phyloP scores from a whole-genome alignment of 768 basidiomycete species.

The Calocybe cyanea region DNA sequence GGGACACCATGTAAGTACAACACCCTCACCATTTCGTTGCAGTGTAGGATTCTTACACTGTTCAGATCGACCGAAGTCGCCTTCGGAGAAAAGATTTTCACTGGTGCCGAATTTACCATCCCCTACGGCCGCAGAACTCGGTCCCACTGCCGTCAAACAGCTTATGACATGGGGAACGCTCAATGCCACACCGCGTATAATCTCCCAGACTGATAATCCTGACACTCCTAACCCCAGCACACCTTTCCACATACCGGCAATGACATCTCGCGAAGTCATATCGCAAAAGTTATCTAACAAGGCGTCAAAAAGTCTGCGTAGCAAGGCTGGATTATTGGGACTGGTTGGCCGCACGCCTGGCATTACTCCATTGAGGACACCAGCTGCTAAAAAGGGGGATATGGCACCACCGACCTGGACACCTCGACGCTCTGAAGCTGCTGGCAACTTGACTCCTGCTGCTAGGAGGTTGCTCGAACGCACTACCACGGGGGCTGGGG shows the following conservation, averaged over 20 bases:
- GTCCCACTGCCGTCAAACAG: slow-evolving; percentile 80
- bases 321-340: slow-evolving; percentile 65
- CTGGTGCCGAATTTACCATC: slow-evolving; percentile 87
- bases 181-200: slow-evolving; percentile 84
- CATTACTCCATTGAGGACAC: slow-evolving; percentile 27
- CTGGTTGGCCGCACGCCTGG: slow-evolving; percentile 35
- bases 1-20: slow-evolving; percentile 79
- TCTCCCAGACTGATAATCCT: slow-evolving; percentile 60
- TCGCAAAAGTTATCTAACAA: slow-evolving; percentile 78
- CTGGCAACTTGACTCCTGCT: slow-evolving; percentile 84
- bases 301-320: slow-evolving; percentile 77
- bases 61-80: slow-evolving; percentile 62
- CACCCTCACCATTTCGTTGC: background rate
- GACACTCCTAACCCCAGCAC: slow-evolving; percentile 44
- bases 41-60: slow-evolving; percentile 7
- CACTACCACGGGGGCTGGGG: slow-evolving; percentile 63
- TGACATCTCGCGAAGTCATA: slow-evolving; percentile 75
- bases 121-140: slow-evolving; percentile 78
- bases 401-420: slow-evolving; percentile 85
- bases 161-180: slow-evolving; percentile 98
- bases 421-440: slow-evolving; percentile 66
- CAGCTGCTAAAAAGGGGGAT: slow-evolving; percentile 38
- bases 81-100: slow-evolving; percentile 54
- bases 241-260: slow-evolving; percentile 76
- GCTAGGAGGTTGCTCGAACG: slow-evolving; percentile 72